Conservation (phyloP, 805 yeast genomes). For the Saturnispora quitensis region DNA sequence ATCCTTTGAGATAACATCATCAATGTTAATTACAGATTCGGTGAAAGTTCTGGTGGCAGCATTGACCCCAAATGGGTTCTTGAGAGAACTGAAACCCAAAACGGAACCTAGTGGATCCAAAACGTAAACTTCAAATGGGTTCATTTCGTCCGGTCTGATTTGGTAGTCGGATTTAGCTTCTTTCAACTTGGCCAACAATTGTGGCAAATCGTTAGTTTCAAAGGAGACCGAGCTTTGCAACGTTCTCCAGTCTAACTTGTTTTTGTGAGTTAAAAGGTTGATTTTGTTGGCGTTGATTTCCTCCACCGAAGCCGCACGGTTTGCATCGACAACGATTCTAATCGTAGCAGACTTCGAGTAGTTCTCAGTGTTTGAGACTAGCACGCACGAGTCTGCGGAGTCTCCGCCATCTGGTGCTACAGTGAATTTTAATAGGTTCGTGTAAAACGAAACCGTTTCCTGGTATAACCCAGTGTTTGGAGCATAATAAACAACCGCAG, state of each 20-base stretch:
- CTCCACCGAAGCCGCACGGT: conserved; percentile 21
- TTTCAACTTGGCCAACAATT: conserved; percentile 29
- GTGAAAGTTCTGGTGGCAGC: conserved; percentile 12
- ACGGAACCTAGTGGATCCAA: conserved; percentile 80
- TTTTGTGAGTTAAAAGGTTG: conserved; percentile 22
- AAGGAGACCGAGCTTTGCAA: conserved; percentile 37
- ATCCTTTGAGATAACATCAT: conserved; percentile 6
- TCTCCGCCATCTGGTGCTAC: conserved; percentile 10
- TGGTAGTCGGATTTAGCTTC: conserved; percentile 34
- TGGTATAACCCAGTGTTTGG: conserved; percentile 35
- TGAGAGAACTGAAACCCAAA: conserved; percentile 65
- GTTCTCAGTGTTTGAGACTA: conserved; percentile 20
- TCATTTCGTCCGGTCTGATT: conserved; percentile 59
- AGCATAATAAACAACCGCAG: conserved; percentile 46
- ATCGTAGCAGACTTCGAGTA: conserved; percentile 22
- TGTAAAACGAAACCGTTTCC: conserved; percentile 49
- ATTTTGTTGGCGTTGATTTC: conserved; percentile 21
- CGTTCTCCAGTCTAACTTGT: conserved; percentile 42
- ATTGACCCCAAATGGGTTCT: conserved; percentile 40
- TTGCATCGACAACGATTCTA: conserved; percentile 19
- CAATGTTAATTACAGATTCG: neutral
- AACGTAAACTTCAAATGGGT: conserved; percentile 67
- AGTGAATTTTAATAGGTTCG: conserved; percentile 32
- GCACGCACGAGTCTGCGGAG: conserved; percentile 23
- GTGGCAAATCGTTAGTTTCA: conserved; percentile 33